Evolutionary conservation across 139 green algal genomes (phyloP).

Genomic region (Nannochloris sp.): DNA sequence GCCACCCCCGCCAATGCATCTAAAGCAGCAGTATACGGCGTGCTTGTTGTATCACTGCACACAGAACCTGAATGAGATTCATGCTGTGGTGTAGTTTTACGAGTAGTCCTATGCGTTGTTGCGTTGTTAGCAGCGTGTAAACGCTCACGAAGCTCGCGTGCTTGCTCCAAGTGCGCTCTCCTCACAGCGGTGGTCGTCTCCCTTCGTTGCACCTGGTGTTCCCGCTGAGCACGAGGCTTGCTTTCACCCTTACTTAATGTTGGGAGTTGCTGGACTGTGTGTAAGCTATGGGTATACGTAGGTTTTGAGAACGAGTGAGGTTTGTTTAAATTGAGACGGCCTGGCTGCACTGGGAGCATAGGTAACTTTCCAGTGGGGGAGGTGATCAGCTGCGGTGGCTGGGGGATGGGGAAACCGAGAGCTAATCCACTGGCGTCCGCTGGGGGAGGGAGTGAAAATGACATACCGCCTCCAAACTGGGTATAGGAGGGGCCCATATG

Average conservation of each 20-base stretch:
- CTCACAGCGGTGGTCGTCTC: no score
- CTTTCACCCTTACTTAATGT: background rate
- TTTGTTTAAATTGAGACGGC: background rate
- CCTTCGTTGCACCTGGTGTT: no score
- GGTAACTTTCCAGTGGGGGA: background rate
- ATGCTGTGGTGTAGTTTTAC: background rate
- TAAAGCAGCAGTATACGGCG: background rate
- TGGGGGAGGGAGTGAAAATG: background rate
- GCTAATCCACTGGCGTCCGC: background rate
- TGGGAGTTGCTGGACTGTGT: no score
- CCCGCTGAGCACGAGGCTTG: background rate
- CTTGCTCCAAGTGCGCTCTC: no score
- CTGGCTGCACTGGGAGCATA: constrained; percentile 3
- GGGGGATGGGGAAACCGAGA: background rate
- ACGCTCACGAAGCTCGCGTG: no score
- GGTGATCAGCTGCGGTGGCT: background rate
- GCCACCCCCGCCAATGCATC: constrained; percentile 6
- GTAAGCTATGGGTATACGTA: no score
- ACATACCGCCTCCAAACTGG: background rate
- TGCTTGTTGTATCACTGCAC: background rate
- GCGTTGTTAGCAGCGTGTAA: no score
- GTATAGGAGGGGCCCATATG: background rate
- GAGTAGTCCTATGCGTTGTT: background rate
- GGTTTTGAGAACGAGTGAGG: no score
- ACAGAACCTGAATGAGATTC: background rate